phyloP scores from a whole-genome alignment of 2,329 filamentous ascomycete species.

The Amesomyces nigricolor region DNA sequence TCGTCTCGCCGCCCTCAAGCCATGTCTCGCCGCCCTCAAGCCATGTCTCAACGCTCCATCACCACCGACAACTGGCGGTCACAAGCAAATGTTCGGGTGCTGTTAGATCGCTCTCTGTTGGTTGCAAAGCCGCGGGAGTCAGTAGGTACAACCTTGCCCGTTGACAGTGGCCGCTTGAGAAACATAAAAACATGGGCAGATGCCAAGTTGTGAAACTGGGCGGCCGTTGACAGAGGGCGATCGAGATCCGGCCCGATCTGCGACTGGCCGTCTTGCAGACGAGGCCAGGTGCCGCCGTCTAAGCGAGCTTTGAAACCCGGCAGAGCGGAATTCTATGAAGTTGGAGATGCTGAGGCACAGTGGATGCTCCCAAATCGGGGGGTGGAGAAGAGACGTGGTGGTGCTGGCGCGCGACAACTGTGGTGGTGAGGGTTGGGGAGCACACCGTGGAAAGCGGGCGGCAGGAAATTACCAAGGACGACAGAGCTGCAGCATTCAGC shows the following conservation, averaged over 20 bases:
- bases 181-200: constrained; percentile 1
- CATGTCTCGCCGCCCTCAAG: constrained; percentile 12
- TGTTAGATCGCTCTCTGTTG: background rate
- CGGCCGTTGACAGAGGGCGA: constrained; percentile 12
- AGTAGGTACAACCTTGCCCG: constrained; percentile 11
- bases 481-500: constrained; percentile 15
- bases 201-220: background rate
- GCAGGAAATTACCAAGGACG: constrained; percentile 19
- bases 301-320: constrained; percentile 19
- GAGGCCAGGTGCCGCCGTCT: constrained; percentile 20
- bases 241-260: constrained; percentile 22
- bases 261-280: constrained; percentile 20
- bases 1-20: constrained; percentile 19
- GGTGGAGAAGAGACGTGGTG: background rate
- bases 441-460: constrained; percentile 6
- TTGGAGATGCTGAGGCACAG: constrained; percentile 3
- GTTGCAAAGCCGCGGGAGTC: background rate
- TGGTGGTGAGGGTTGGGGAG: constrained; percentile 7
- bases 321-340: constrained; percentile 23
- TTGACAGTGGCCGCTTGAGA: constrained; percentile 4
- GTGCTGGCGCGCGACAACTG: constrained; percentile 18
- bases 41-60: background rate
- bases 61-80: background rate
- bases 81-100: background rate
- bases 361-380: constrained; percentile 1